Evolutionary conservation across 2,329 filamentous ascomycete species (phyloP).

Genomic region (Arthrobotrys pseudoclavata): DNA sequence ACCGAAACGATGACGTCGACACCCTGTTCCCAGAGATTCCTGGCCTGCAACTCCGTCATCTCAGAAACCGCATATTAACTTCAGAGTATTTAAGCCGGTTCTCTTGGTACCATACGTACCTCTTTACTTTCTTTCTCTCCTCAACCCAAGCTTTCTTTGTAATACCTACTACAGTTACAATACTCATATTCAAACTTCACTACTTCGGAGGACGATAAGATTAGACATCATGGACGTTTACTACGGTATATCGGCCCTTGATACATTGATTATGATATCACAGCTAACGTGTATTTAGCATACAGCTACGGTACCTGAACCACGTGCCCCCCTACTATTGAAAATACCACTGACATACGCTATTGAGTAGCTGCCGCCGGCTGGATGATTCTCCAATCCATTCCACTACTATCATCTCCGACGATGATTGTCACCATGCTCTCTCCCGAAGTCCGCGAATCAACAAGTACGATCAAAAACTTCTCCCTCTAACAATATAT

Average conservation of each 20-base stretch:
- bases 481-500: constrained; percentile 8
- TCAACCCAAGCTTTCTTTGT: background rate
- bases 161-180: background rate
- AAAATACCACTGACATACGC: constrained; percentile 1
- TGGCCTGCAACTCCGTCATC: constrained; percentile 7
- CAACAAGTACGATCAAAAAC: constrained; percentile 68
- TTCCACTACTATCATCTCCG: constrained; percentile 73
- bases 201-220: background rate
- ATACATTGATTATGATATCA: background rate
- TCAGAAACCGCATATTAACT: background rate
- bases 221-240: constrained; percentile 41
- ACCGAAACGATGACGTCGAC: constrained; percentile 47
- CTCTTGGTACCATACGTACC: background rate
- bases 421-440: constrained; percentile 74
- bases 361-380: constrained; percentile 70
- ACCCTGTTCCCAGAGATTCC: constrained; percentile 9
- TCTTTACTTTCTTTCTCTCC: background rate
- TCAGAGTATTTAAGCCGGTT: background rate
- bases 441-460: constrained; percentile 71
- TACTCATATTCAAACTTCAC: background rate
- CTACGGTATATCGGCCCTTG: constrained; percentile 27
- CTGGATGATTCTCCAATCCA: constrained; percentile 70
- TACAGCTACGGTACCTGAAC: constrained; percentile 49
- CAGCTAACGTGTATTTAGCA: constrained; percentile 28
- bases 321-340: background rate